These are phyloP conservation scores for Lecanicillium sp. DNA, from an alignment of 2,329 filamentous ascomycete species.

Conservation along the genomic window DNA sequence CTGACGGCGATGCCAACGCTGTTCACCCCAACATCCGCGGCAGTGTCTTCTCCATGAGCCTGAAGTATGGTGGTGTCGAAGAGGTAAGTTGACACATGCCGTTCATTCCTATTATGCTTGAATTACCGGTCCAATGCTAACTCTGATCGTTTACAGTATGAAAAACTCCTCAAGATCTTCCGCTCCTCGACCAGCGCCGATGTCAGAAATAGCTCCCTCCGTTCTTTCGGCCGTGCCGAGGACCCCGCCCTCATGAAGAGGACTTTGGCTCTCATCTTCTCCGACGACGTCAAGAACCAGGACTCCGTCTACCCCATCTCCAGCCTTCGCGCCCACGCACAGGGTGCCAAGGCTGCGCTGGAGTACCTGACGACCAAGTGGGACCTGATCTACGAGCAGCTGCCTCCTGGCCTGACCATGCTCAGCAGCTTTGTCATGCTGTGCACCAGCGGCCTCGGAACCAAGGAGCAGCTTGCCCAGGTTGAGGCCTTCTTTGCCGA, in stretches of 20 bases:
- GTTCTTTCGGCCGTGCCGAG: conserved; percentile 71
- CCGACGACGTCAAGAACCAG: conserved; percentile 82
- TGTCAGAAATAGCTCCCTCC: conserved; percentile 86
- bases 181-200: conserved; percentile 62
- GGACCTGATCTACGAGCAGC: conserved; percentile 55
- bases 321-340: conserved; percentile 67
- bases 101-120: neutral
- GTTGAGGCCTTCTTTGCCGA: conserved; percentile 74
- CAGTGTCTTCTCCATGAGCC: conserved; percentile 76
- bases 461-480: conserved; percentile 63
- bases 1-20: conserved; percentile 67
- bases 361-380: conserved; percentile 81
- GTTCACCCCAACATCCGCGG: conserved; percentile 88
- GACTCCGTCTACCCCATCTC: conserved; percentile 86
- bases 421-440: conserved; percentile 78
- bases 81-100: conserved; percentile 53
- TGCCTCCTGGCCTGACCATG: conserved; percentile 42
- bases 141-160: conserved; percentile 46
- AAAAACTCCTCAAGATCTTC: conserved; percentile 69
- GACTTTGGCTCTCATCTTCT: conserved; percentile 67
- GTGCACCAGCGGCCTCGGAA: conserved; percentile 74
- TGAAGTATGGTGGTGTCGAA: conserved; percentile 70
- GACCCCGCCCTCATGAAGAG: conserved; percentile 73
- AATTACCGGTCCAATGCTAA: conserved; percentile 10
- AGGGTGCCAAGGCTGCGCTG: conserved; percentile 75